Percentiles rank a stretch among this genome's conserved stretches.
These are phyloP conservation scores for Diaporthe humulicola DNA, from an alignment of 2,329 filamentous ascomycete genomes.

Conservation along the genomic window DNA sequence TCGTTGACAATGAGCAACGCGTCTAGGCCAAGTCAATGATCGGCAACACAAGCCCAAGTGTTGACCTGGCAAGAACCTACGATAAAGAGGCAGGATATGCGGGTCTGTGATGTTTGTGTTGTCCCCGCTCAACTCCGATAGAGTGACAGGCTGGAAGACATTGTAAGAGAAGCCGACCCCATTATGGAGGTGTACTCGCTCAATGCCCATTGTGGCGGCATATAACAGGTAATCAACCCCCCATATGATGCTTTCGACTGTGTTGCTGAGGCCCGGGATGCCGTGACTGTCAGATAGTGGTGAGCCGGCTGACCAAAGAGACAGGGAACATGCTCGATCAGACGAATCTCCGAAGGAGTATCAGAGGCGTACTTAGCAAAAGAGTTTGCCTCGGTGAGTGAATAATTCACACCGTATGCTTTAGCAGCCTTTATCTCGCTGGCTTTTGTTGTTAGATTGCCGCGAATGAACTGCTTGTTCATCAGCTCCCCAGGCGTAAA, in stretches of 20 bases:
- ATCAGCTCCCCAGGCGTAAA: not conserved
- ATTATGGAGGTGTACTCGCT: not conserved
- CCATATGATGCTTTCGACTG: not conserved
- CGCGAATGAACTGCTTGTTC: conserved; percentile 3
- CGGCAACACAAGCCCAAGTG: not conserved
- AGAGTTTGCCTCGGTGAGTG: conserved; percentile 3
- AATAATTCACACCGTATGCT: conserved; percentile 5
- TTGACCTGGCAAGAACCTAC: not conserved
- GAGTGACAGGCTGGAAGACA: not conserved
- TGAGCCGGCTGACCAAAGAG: not conserved
- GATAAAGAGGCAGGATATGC: not conserved
- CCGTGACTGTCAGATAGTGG: not conserved
- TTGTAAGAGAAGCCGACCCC: not conserved
- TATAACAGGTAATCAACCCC: not conserved
- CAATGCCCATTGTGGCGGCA: not conserved
- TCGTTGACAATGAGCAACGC: conserved; percentile 6
- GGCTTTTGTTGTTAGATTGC: not conserved
- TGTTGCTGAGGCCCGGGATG: conserved; percentile 10
- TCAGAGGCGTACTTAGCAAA: not conserved
- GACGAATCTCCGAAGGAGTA: not conserved
- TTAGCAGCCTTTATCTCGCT: not conserved
- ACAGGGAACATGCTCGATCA: not conserved
- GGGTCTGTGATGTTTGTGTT: not conserved
- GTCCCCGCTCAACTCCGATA: not conserved
- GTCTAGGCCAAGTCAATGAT: not conserved